phyloP scores from a whole-genome alignment of 176 grass and related monocot species.

The Triticum urartu region DNA sequence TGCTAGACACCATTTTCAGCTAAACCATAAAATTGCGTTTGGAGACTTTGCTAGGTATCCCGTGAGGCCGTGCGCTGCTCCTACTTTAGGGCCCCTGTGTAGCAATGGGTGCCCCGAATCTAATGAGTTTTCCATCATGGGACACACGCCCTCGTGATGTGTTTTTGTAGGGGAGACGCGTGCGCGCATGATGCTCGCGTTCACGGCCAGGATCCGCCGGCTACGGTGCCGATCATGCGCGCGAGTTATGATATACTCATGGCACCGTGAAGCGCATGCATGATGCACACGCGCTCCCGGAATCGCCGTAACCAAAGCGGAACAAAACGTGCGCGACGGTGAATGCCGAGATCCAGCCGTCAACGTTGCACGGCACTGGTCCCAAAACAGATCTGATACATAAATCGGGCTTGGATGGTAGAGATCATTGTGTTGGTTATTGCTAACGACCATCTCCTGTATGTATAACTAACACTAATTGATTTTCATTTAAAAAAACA shows the following conservation, averaged over 20 bases:
- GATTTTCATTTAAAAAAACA: not conserved
- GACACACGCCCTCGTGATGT: not conserved
- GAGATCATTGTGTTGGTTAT: not conserved
- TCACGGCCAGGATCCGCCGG: not conserved
- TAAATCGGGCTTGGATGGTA: not conserved
- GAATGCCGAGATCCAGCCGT: not conserved
- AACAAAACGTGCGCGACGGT: constrained; percentile 8
- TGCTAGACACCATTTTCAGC: too few species aligned
- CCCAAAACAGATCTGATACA: not conserved
- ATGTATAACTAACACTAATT: not conserved
- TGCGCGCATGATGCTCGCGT: not conserved
- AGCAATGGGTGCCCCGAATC: not conserved
- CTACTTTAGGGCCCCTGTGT: not conserved
- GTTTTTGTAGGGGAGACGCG: not conserved
- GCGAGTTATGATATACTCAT: not conserved
- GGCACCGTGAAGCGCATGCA: not conserved
- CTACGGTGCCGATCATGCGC: not conserved
- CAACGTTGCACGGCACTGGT: not conserved
- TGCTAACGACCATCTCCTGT: too few species aligned
- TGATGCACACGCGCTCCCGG: not conserved
- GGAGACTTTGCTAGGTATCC: too few species aligned
- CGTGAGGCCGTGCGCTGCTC: not conserved
- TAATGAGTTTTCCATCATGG: not conserved
- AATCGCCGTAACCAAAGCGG: not conserved
- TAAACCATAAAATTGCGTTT: too few species aligned